Base-by-base conservation (phyloP, 331 rosid species). In the Rosa hybrid region DNA sequence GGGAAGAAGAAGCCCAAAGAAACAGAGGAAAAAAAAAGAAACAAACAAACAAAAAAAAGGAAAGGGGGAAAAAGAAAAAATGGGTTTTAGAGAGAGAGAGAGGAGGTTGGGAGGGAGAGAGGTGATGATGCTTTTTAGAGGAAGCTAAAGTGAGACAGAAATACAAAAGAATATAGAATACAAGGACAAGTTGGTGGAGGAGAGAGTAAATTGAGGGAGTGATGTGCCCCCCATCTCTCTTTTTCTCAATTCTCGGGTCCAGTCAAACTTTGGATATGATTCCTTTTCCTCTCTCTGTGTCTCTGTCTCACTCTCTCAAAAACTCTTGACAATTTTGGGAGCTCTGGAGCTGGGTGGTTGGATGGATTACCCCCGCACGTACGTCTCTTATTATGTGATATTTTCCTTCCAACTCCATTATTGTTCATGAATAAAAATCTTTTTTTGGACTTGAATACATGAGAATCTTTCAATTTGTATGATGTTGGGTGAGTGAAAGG, bases 201-300 rank as follows among this genome's bases (percentile, higher is more conserved):
- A 30, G 27, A 79, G 60, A 48, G 78, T 59, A 45, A 76, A 77
- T 25, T 49, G 78, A 59, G 68, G 81, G 41, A 48, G 78, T 8
- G 81, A 20, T 44, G 17, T 46, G 74, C 23, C 9, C 68, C 53
- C 27, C 13, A 16, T n/a, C 60, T 5, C 57, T 27, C 38, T 8
- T 7, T 60, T 60, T 75, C 70, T 51, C 75, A 18, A 49, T 8
- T 49, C 69, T 62, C 41, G 86, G 81, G 86, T 70, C 81, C 86
- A 79, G 86, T 83, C 83, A 75, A 79, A 75, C 70, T 56, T 50
- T 16, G 81, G 76, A 79, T 79, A 74, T 11, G 81, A 63, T 69
- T 75, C 78, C 65, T 68, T 23, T 69, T 71, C 67, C 70, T 57
- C 67, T 53, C 72, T 73, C 83, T 62, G 51, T 16, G 27, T 51